A percentile compares a stretch with the other conserved stretches of the same genome.
phyloP scores from a whole-genome alignment of 139 green algal species.

The Chlorella sp. region DNA sequence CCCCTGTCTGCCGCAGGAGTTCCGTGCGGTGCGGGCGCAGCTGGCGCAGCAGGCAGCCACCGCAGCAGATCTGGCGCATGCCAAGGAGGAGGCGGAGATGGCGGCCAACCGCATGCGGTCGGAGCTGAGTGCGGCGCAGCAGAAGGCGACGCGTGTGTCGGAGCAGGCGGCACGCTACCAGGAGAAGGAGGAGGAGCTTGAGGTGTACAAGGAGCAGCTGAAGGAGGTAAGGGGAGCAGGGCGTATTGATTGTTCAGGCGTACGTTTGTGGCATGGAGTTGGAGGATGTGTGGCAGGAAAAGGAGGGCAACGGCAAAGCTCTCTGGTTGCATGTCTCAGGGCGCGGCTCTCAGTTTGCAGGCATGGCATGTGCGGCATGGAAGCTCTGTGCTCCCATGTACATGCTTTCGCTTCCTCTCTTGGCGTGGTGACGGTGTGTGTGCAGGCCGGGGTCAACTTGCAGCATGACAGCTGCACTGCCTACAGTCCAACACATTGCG shows the following conservation, averaged over 20 bases:
- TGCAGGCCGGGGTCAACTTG: no score
- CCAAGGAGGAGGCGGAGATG: constrained; percentile 21
- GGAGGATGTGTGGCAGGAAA: no score
- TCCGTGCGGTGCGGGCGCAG: constrained; percentile 4
- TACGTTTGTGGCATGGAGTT: no score
- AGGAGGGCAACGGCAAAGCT: no score
- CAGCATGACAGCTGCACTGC: no score
- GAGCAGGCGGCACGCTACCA: not conserved
- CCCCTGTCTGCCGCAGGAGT: not conserved
- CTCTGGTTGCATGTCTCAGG: not conserved
- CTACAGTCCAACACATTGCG: no score
- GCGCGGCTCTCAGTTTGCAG: no score
- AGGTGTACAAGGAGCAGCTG: constrained; percentile 26
- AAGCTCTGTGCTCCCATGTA: no score
- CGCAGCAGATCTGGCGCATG: not conserved
- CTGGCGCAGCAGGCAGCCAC: constrained; percentile 1
- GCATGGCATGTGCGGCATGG: no score
- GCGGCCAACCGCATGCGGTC: not conserved
- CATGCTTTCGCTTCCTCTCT: no score
- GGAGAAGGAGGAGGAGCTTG: not conserved
- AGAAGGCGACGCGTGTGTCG: not conserved
- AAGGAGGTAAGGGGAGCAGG: not conserved
- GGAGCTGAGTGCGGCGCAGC: not conserved
- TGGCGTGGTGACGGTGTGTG: no score
- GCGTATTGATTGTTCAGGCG: no score